These are phyloP conservation scores for Zangia roseola DNA, from an alignment of 768 basidiomycete species.

Conservation along the genomic window DNA sequence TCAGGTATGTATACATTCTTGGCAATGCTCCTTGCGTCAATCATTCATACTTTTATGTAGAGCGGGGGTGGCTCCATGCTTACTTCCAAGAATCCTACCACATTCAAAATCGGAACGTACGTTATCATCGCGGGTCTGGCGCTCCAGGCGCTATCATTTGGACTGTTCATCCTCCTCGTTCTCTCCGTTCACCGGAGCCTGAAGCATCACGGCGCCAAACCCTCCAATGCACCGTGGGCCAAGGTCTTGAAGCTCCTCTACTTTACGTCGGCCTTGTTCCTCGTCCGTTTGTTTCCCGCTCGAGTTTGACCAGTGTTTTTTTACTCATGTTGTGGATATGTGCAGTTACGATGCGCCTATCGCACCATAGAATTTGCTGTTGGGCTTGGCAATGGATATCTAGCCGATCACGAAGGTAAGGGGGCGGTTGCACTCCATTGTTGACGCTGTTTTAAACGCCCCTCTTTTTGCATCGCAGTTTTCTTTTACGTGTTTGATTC, in stretches of 20 bases:
- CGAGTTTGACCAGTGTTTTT: no score
- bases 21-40: not conserved
- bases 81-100: constrained; percentile 4
- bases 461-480: constrained; percentile 6
- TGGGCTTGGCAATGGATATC: constrained; percentile 16
- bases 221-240: constrained; percentile 17
- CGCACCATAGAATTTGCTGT: constrained; percentile 26
- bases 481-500: constrained; percentile 32
- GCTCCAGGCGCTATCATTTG: constrained; percentile 27
- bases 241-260: constrained; percentile 18
- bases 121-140: constrained; percentile 28
- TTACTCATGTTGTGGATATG: not conserved
- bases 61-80: constrained; percentile 22
- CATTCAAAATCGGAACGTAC: constrained; percentile 5
- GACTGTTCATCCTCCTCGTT: constrained; percentile 19
- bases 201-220: constrained; percentile 2
- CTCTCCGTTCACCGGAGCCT: constrained; percentile 11
- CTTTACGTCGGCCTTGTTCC: constrained; percentile 25
- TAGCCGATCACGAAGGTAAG: constrained; percentile 25
- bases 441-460: not conserved
- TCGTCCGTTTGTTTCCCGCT: constrained; percentile 18
- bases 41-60: constrained; percentile 3
- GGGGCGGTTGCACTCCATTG: not conserved
- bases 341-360: constrained; percentile 29
- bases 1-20: constrained; percentile 16